Evolutionary conservation across 2,329 filamentous ascomycete genomes (phyloP), one percentile per base, ranked within the genome.

Genomic region (Monilinia fructigena): DNA sequence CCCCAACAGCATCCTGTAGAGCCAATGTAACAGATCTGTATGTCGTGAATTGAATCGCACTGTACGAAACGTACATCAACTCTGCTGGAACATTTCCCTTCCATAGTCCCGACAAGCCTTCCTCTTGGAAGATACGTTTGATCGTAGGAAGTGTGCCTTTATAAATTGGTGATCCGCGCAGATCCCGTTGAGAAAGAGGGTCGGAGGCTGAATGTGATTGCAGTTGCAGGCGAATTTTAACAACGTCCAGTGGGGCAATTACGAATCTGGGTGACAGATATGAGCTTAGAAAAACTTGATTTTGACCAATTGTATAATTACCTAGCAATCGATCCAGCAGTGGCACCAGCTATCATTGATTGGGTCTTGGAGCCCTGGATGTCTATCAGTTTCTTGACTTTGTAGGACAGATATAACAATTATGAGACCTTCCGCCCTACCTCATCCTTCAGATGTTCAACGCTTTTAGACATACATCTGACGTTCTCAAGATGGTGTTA

Each of bases 21-120:
- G 87, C 79, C 70, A 91, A 80, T 1, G 90, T 91, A 31, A 86
- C 84, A 62, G 86, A 87, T 66, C 92, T 89, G 81, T 99, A 99
- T 38, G 91, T 83, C 40, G 91, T 89, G 82, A 99, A 99, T 79
- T 99, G 95, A 45, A 91, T 82, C 69, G 90, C 90, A 70, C 92
- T 89, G 80, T 98, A 99, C 77, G 88, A 89, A 71, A 99, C 84
- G 80, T 99, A 99, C 80, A 99, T 88, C 70, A 95, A 80, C 82
- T 98, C 95, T 62, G 95, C 95, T 50, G 95, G 93, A 67, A 99
- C 87, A 77, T 99, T 99, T 76, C 95, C 95, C 82, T 98, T 98
- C 95, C 95, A 99, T 70, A 99, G 85, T 40, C 87, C 90, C 63
- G 89, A 89, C 71, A 98, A 76, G 53, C 95, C 95, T 77, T 99